A percentile compares a stretch with the other conserved stretches of the same genome.
phyloP scores from a whole-genome alignment of 179 eudicot genomes.

The Sideroxylon spinosum region DNA sequence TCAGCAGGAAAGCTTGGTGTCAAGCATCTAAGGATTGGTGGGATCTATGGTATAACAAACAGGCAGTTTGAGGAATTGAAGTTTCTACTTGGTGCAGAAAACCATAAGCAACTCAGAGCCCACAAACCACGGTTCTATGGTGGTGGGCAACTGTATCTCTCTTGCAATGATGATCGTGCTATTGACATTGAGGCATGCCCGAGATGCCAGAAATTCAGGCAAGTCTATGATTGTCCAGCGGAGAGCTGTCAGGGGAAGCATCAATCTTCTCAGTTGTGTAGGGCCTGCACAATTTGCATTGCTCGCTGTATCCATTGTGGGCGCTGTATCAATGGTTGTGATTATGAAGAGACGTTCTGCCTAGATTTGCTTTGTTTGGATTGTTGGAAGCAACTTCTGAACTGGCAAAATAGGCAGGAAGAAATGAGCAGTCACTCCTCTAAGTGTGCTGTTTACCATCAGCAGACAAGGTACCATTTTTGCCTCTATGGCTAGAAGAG shows the following conservation, averaged over 20 bases:
- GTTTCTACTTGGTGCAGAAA: conserved; percentile 30
- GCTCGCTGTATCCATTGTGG: conserved; percentile 52
- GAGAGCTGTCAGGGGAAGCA: conserved; percentile 34
- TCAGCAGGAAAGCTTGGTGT: conserved; percentile 27
- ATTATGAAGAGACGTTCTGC: conserved; percentile 45
- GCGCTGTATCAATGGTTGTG: conserved; percentile 34
- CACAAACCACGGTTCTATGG: conserved; percentile 40
- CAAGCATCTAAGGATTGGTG: conserved; percentile 34
- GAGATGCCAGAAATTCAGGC: conserved; percentile 36
- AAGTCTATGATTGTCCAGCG: conserved; percentile 51
- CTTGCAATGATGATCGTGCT: conserved; percentile 46
- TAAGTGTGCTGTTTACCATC: conserved; percentile 13
- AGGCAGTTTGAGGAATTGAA: conserved; percentile 43
- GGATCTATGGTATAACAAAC: conserved; percentile 27
- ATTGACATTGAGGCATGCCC: conserved; percentile 57
- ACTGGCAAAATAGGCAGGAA: conserved; percentile 22
- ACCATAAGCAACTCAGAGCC: conserved; percentile 14
- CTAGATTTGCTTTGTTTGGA: conserved; percentile 39
- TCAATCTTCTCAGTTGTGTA: conserved; percentile 28
- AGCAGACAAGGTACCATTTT: conserved; percentile 15
- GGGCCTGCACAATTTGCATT: conserved; percentile 44
- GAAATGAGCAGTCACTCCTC: conserved; percentile 11
- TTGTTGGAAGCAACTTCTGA: conserved; percentile 25
- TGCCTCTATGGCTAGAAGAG: conserved; percentile 30
- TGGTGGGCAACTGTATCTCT: conserved; percentile 30